These are phyloP conservation scores for Stachybotrys chlorohalonatus DNA, from an alignment of 2,329 filamentous ascomycete species.

Conservation along the genomic window DNA sequence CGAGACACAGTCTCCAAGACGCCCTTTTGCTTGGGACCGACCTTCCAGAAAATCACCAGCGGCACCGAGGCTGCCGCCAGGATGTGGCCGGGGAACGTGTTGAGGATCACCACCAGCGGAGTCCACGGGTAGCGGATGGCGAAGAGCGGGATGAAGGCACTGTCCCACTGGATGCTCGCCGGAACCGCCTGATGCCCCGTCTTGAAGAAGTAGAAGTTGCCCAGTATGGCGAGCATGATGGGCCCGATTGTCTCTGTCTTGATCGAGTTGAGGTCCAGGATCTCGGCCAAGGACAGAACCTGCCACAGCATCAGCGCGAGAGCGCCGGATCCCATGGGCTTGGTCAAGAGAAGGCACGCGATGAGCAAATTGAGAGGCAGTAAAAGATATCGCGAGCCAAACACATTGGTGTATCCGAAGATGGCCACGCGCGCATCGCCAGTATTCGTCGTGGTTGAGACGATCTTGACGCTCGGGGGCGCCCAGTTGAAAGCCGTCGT, in stretches of 20 bases:
- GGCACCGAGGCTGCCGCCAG: constrained; percentile 73
- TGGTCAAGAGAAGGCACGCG: constrained; percentile 72
- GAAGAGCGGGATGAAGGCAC: constrained; percentile 80
- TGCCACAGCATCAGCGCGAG: constrained; percentile 81
- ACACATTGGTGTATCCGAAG: constrained; percentile 85
- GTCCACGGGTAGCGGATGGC: constrained; percentile 83
- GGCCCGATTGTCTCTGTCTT: constrained; percentile 71
- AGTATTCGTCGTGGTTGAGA: constrained; percentile 34
- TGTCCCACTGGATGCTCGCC: constrained; percentile 89
- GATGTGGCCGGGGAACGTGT: constrained; percentile 85
- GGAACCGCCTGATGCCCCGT: constrained; percentile 91
- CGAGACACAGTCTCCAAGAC: constrained; percentile 63
- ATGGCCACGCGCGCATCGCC: constrained; percentile 59
- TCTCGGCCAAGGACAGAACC: constrained; percentile 66
- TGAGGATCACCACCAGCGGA: constrained; percentile 70
- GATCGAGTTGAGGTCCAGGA: constrained; percentile 51
- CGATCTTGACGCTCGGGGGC: constrained; percentile 72
- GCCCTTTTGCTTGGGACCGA: constrained; percentile 61
- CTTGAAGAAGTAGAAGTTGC: constrained; percentile 94
- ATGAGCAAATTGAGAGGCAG: constrained; percentile 71
- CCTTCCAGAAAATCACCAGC: constrained; percentile 81
- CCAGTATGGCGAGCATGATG: constrained; percentile 75
- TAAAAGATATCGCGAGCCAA: constrained; percentile 83
- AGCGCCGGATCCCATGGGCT: constrained; percentile 87
- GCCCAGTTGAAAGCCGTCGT: constrained; percentile 80